These are phyloP conservation scores for Apiotrichum mycotoxinovorans DNA, from an alignment of 1,284 basidiomycete species.

Conservation along the genomic window DNA sequence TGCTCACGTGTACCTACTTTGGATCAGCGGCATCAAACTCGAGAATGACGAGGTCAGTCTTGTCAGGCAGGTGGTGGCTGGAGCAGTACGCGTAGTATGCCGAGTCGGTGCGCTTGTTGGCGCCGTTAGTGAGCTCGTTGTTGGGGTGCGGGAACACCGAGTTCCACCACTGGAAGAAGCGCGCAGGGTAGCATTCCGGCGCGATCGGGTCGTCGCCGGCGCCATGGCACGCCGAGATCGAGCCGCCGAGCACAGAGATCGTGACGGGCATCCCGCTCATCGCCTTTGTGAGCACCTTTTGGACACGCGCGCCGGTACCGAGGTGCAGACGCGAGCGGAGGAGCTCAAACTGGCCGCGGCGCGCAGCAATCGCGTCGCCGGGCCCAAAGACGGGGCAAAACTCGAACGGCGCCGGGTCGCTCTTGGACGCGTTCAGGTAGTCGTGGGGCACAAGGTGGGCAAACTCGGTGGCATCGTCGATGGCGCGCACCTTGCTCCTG, in stretches of 20 bases:
- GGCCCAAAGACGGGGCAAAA: conserved; percentile 87
- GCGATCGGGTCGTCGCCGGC: conserved; percentile 87
- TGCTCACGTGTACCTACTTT: conserved; percentile 68
- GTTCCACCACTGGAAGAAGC: conserved; percentile 94
- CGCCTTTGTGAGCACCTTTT: conserved; percentile 77
- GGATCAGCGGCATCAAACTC: conserved; percentile 87
- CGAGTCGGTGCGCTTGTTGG: conserved; percentile 79
- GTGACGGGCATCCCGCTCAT: conserved; percentile 81
- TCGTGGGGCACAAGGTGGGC: conserved; percentile 45
- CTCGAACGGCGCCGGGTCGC: conserved; percentile 69
- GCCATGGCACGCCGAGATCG: conserved; percentile 91
- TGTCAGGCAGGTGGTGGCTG: conserved; percentile 83
- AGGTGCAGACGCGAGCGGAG: conserved; percentile 72
- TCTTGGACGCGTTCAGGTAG: conserved; percentile 52
- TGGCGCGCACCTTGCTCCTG: background rate
- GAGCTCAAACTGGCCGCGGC: conserved; percentile 73
- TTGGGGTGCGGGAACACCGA: conserved; percentile 88
- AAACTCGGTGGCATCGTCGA: conserved; percentile 4
- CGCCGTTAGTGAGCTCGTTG: conserved; percentile 91
- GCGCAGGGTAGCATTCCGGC: conserved; percentile 77
- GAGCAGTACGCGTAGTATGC: conserved; percentile 91
- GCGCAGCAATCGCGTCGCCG: conserved; percentile 68
- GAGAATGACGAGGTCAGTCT: conserved; percentile 85
- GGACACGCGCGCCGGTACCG: conserved; percentile 77
- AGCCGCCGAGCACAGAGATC: conserved; percentile 84